Conservation (phyloP, 345 rosid species). For the Lepidium sativum region DNA sequence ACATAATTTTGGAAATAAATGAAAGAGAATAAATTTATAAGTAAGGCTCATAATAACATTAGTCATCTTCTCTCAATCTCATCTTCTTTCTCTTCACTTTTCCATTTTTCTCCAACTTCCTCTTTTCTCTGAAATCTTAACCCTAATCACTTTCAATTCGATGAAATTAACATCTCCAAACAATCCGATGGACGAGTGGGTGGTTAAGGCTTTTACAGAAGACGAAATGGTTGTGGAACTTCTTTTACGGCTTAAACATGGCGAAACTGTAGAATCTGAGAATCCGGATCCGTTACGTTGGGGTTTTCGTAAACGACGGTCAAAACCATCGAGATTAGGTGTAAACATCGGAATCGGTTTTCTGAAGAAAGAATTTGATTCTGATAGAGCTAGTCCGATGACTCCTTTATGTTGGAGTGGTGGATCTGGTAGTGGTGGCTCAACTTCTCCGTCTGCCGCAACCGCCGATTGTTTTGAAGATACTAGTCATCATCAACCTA, state of each 20-base stretch:
- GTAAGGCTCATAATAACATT: constrained; percentile 18
- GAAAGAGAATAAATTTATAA: background rate
- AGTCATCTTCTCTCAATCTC: constrained; percentile 1
- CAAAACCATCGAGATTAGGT: constrained; percentile 33
- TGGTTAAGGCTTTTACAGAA: constrained; percentile 52
- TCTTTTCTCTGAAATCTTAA: constrained; percentile 10
- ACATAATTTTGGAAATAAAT: background rate
- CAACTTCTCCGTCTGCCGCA: constrained; percentile 43
- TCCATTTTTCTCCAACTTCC: constrained; percentile 9
- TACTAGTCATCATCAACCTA: constrained; percentile 38
- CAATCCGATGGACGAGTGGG: constrained; percentile 48
- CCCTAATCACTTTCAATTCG: no score
- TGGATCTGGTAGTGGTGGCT: constrained; percentile 31
- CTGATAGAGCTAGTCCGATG: constrained; percentile 47
- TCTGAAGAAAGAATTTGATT: constrained; percentile 33
- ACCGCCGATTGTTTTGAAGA: constrained; percentile 57
- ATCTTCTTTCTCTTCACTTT: background rate
- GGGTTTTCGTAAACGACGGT: constrained; percentile 53
- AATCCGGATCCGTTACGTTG: constrained; percentile 28
- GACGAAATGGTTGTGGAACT: constrained; percentile 57
- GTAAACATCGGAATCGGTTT: background rate
- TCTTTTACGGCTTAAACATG: constrained; percentile 41
- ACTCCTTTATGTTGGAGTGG: constrained; percentile 68
- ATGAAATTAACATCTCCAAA: no score
- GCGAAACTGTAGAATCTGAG: constrained; percentile 19